Base-by-base conservation (phyloP, 1,139 yeast genomes). In the Zygotorulaspora mrakii region DNA sequence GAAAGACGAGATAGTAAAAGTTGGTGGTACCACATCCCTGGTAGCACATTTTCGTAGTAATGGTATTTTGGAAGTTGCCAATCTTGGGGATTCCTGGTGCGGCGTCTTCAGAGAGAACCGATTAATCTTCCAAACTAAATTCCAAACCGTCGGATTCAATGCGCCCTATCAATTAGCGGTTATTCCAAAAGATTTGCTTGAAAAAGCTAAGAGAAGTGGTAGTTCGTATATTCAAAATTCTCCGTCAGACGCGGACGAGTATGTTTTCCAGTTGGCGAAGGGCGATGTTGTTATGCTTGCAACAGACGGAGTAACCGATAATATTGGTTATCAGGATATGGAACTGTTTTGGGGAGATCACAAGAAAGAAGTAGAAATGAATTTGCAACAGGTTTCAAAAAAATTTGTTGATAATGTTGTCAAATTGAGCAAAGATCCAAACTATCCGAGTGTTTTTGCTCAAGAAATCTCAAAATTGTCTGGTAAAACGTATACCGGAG, bases 21-120 rank as follows among this genome's bases (percentile, higher is more conserved):
- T 89, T 27, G 98, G 98, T 3, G 94, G 96, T n/a, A 86, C 97
- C 1, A 91, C 98, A 1, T 89, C 94, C 1, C 86, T 95, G 55
- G 73, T 85, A 36, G 97, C 96, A 1, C 73, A 83, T 4, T 75
- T 86, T 33, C 68, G 78, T 11, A 69, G 78, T 1, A 70, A 73
- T 12, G 79, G 78, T 6, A 62, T 64, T 25, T 61, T 91, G 25
- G 66, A 69, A 31, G 82, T 87, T 0, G 83, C 94, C 3, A 91
- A 89, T 55, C 66, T 91, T 41, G 98, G 98, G 5, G 98, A 91
- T 61, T 88, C 96, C 2, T 94, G 96, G 82, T 86, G 88, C 63
- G 89, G 95, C 17, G 76, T 89, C 7, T 85, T 88, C 61, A 70
- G 95, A 48, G 70, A 78, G 41, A 76, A 74, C 50, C 68, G 75